Evolutionary conservation across 306 rosid species (phyloP).

Genomic region (Alnus glutinosa): DNA sequence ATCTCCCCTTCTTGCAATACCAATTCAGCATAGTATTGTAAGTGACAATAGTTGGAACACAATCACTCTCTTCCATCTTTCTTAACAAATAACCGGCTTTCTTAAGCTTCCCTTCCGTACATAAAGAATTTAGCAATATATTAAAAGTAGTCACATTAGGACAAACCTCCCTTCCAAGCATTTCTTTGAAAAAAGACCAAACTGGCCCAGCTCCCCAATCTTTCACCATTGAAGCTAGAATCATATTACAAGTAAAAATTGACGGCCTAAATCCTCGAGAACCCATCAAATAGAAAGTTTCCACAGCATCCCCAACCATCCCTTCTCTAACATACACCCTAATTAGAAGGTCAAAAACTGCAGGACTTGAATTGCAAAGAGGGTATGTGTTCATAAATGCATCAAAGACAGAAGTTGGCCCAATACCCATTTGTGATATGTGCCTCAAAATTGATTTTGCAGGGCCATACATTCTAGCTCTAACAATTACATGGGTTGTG

Average conservation of each 20-base stretch:
- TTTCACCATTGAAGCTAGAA: constrained; percentile 63
- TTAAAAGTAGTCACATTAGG: constrained; percentile 69
- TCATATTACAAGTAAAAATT: constrained; percentile 72
- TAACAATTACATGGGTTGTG: constrained; percentile 70
- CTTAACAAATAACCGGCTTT: constrained; percentile 54
- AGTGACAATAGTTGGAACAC: constrained; percentile 53
- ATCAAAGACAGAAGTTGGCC: constrained; percentile 47
- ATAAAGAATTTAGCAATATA: constrained; percentile 58
- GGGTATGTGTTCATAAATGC: constrained; percentile 74
- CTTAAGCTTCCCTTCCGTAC: constrained; percentile 59
- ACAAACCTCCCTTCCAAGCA: constrained; percentile 53
- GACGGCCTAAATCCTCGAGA: constrained; percentile 66
- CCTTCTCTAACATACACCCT: constrained; percentile 60
- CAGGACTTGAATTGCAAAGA: constrained; percentile 70
- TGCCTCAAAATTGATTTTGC: constrained; percentile 58
- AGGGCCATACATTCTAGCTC: constrained; percentile 67
- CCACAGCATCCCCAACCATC: constrained; percentile 59
- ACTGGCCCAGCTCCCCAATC: constrained; percentile 43
- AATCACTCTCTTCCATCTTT: constrained; percentile 66
- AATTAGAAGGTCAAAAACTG: constrained; percentile 73
- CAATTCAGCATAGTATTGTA: constrained; percentile 75
- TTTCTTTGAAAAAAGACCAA: constrained; percentile 66
- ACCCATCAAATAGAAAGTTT: constrained; percentile 59
- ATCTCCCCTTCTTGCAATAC: constrained; percentile 72
- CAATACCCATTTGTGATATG: constrained; percentile 45